Conservation (phyloP, 805 yeast species). For the Scheffersomyces coipomensis region DNA sequence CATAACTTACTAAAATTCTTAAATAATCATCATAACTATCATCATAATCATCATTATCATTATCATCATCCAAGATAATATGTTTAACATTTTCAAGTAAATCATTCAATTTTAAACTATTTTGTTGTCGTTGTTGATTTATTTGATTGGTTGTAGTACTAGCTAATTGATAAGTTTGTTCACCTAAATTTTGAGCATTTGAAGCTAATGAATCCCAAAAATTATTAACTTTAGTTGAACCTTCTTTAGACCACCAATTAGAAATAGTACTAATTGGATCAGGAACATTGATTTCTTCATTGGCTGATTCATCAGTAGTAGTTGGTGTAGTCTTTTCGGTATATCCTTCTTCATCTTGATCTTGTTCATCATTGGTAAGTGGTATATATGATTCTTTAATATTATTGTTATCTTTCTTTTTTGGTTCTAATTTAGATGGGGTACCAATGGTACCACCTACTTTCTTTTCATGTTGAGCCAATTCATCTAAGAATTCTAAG, state of each 20-base stretch:
- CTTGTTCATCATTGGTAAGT: constrained; percentile 7
- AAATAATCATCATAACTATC: constrained; percentile 50
- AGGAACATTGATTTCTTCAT: constrained; percentile 1
- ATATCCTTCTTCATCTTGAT: constrained; percentile 12
- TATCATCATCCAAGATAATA: constrained; percentile 31
- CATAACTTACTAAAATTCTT: constrained; percentile 55
- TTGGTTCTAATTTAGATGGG: constrained; percentile 34
- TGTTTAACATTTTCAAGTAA: constrained; percentile 37
- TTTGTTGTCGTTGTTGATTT: constrained; percentile 33
- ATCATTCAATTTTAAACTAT: constrained; percentile 21
- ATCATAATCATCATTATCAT: constrained; percentile 44
- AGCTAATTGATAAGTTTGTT: constrained; percentile 51
- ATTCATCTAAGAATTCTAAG: constrained; percentile 61
- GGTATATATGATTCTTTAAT: constrained; percentile 13
- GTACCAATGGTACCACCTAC: constrained; percentile 8
- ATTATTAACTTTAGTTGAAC: constrained; percentile 62
- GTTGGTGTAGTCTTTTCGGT: constrained; percentile 2
- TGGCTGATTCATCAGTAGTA: constrained; percentile 4
- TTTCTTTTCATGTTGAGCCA: constrained; percentile 59
- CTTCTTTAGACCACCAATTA: constrained; percentile 83
- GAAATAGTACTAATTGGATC: constrained; percentile 69
- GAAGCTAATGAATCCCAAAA: constrained; percentile 68
- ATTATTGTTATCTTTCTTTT: constrained; percentile 4
- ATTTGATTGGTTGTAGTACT: constrained; percentile 41
- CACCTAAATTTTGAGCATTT: constrained; percentile 48